Evolutionary conservation across 495 filamentous ascomycete species (phyloP).

Genomic region (Copromyces sp.): DNA sequence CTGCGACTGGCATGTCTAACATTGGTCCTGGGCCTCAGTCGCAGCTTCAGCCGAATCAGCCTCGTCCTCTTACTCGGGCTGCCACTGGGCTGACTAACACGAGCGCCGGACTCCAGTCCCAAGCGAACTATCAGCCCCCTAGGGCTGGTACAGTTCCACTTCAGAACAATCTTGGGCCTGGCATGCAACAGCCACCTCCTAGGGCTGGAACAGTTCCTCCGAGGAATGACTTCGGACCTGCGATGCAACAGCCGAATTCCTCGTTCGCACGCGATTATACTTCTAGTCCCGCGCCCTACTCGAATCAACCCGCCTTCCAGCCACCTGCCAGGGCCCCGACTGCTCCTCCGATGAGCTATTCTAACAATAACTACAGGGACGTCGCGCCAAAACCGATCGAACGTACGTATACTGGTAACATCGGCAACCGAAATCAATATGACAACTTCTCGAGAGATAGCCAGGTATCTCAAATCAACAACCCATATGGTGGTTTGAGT

Average conservation of each 20-base stretch:
- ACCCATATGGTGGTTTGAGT: conserved; percentile 1
- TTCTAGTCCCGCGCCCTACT: conserved; percentile 23
- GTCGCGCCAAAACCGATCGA: conserved; percentile 10
- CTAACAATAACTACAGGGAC: conserved; percentile 16
- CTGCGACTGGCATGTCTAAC: conserved; percentile 44
- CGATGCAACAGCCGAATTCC: conserved; percentile 14
- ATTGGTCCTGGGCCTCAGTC: conserved; percentile 25
- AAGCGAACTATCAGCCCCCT: background rate
- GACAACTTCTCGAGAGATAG: background rate
- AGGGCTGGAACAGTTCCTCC: conserved; percentile 1
- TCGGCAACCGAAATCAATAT: background rate
- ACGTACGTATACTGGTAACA: background rate
- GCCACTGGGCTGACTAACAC: conserved; percentile 1
- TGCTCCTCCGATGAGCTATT: conserved; percentile 6
- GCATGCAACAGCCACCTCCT: conserved; percentile 7
- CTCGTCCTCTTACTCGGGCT: background rate
- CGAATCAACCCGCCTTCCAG: conserved; percentile 22
- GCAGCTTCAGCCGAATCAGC: background rate
- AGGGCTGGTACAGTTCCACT: conserved; percentile 5
- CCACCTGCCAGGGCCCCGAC: conserved; percentile 21
- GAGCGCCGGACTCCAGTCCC: background rate
- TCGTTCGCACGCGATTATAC: conserved; percentile 14
- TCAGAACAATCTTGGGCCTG: conserved; percentile 1
- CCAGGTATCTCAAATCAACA: conserved; percentile 3
- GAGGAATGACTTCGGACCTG: conserved; percentile 5